Conservation (phyloP, 352 stramenopile species). For the Globisporangium middletonii region DNA sequence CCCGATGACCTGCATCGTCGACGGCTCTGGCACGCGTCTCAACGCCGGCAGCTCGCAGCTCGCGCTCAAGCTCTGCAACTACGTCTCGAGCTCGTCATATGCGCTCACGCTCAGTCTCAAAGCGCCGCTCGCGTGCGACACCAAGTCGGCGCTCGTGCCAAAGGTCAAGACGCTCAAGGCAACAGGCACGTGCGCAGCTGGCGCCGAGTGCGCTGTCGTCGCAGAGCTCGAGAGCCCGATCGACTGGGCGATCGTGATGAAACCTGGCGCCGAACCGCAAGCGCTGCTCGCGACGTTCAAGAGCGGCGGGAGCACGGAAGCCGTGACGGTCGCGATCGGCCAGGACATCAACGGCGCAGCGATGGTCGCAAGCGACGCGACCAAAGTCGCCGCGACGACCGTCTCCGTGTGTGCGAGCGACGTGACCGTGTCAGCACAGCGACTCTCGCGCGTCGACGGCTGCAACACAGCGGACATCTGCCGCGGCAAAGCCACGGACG, state of each 20-base stretch:
- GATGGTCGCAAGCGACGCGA: constrained; percentile 13
- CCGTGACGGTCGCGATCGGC: constrained; percentile 42
- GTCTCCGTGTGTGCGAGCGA: constrained; percentile 47
- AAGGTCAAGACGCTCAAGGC: constrained; percentile 26
- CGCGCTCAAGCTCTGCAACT: constrained; percentile 66
- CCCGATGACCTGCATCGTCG: constrained; percentile 51
- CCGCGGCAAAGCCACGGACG: constrained; percentile 32
- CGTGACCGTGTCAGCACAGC: constrained; percentile 38
- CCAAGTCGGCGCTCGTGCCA: constrained; percentile 30
- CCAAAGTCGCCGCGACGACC: constrained; percentile 2
- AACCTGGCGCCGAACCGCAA: constrained; percentile 30
- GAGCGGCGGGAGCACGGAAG: constrained; percentile 25
- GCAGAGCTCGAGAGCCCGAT: constrained; percentile 37
- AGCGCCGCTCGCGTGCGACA: constrained; percentile 42
- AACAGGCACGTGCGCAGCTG: constrained; percentile 23
- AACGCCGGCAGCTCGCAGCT: constrained; percentile 34
- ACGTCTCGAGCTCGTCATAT: constrained; percentile 29
- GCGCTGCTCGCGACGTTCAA: constrained; percentile 47
- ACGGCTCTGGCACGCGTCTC: constrained; percentile 27
- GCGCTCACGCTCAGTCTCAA: constrained; percentile 39
- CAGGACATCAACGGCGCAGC: constrained; percentile 25
- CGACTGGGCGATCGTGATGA: constrained; percentile 66
- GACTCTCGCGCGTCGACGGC: constrained; percentile 38
- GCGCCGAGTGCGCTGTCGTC: constrained; percentile 42
- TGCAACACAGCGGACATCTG: constrained; percentile 66